These are phyloP conservation scores for Claviceps sorghi DNA, from an alignment of 2,329 filamentous ascomycete species.

Conservation along the genomic window DNA sequence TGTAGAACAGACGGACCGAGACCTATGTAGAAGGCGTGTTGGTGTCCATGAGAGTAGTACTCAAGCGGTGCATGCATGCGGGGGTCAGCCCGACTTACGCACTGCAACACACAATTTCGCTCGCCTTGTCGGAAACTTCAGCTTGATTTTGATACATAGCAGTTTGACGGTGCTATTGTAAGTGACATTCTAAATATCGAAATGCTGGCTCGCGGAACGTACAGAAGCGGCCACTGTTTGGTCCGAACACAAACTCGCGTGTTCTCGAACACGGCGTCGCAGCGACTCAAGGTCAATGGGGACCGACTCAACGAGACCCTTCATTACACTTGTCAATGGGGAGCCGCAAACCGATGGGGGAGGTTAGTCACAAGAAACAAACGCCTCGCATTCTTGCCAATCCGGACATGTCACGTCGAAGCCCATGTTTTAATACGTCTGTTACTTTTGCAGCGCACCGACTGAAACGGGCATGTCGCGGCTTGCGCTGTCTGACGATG, in stretches of 20 bases:
- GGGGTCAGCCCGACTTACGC: background rate
- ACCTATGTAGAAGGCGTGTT: background rate
- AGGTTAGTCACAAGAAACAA: conserved; percentile 10
- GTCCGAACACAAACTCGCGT: background rate
- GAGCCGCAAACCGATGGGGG: conserved; percentile 15
- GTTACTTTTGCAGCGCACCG: conserved; percentile 9
- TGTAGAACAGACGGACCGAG: background rate
- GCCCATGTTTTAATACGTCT: background rate
- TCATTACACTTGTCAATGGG: conserved; percentile 21
- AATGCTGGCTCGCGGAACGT: background rate
- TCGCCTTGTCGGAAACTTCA: background rate
- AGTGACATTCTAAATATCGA: background rate
- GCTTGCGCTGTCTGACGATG: conserved; percentile 58
- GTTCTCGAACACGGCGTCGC: background rate
- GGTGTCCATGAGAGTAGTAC: background rate
- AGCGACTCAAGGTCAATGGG: conserved; percentile 14
- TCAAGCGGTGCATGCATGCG: background rate
- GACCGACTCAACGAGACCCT: conserved; percentile 16
- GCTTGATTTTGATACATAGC: background rate
- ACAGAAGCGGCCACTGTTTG: background rate
- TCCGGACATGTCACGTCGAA: background rate
- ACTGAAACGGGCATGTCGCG: conserved; percentile 64
- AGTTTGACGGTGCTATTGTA: background rate
- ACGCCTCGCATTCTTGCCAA: background rate
- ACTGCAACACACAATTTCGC: background rate